Conservation (phyloP, 2,329 filamentous ascomycete genomes). For the Epichloe hybrida region DNA sequence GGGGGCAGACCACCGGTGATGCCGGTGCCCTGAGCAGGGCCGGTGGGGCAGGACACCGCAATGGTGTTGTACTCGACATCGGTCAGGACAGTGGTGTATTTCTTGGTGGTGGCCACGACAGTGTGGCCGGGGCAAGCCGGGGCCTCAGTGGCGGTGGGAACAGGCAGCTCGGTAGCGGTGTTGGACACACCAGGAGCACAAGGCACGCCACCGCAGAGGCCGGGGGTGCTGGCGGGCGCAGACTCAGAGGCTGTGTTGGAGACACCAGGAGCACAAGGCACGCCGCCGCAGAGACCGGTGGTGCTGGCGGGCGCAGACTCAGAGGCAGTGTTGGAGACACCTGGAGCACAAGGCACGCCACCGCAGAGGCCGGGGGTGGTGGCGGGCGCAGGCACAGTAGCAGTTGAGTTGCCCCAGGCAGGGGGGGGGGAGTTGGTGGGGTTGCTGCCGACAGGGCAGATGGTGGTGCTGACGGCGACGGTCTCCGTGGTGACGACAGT, state of each 20-base stretch:
- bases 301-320: neutral
- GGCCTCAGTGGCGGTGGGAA: slow-evolving; percentile 4
- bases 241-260: no score
- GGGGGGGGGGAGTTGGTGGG: slow-evolving; percentile 3
- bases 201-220: slow-evolving; percentile 4
- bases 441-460: slow-evolving; percentile 23
- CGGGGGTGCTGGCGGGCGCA: slow-evolving; percentile 3
- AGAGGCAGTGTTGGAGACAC: no score
- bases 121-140: slow-evolving; percentile 22
- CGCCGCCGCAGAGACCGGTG: neutral
- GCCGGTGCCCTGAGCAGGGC: slow-evolving; percentile 17
- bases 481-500: slow-evolving; percentile 24
- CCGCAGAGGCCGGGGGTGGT: neutral
- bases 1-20: slow-evolving; percentile 14
- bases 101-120: slow-evolving; percentile 40
- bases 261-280: neutral
- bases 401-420: slow-evolving; percentile 10
- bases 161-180: slow-evolving; percentile 1
- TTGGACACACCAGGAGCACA: slow-evolving; percentile 9
- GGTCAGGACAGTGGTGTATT: slow-evolving; percentile 41
- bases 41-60: slow-evolving; percentile 28
- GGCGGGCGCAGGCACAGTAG: neutral
- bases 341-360: slow-evolving; percentile 1
- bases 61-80: slow-evolving; percentile 39
- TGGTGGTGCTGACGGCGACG: slow-evolving; percentile 25